A percentile compares a stretch with the other conserved stretches of the same genome.
Conservation (phyloP, 139 green algal genomes). For the Spirogloea muscicola region DNA sequence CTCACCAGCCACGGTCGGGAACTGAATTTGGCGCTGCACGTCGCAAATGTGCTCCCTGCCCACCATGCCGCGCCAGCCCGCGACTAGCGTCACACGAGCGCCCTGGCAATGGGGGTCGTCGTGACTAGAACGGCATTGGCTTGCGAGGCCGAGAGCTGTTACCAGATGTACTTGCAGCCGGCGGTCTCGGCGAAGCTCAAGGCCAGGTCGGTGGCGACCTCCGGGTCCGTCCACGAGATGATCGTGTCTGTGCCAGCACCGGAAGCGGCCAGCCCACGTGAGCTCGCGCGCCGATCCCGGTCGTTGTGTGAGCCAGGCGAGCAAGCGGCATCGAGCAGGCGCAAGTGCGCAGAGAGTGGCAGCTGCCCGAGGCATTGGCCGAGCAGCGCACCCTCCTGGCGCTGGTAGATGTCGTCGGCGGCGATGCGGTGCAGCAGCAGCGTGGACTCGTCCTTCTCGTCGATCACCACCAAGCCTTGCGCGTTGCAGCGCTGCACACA, state of each 20-base stretch:
- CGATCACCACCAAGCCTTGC: constrained; percentile 84
- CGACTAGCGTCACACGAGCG: not conserved
- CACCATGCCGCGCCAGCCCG: not conserved
- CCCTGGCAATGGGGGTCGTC: not conserved
- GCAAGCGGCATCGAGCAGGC: not conserved
- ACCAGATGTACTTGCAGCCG: constrained; percentile 88
- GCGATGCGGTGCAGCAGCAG: constrained; percentile 86
- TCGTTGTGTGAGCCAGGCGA: no score
- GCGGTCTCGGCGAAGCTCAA: constrained; percentile 89
- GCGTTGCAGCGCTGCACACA: constrained; percentile 69
- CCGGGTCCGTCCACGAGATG: constrained; percentile 90
- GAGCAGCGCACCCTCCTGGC: constrained; percentile 57
- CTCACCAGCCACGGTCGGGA: constrained; percentile 32
- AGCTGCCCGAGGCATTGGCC: no score
- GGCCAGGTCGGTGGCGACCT: constrained; percentile 85
- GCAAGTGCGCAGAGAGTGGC: not conserved
- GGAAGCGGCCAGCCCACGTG: no score
- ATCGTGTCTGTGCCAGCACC: constrained; percentile 96
- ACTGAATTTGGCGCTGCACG: constrained; percentile 46
- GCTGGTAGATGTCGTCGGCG: constrained; percentile 76
- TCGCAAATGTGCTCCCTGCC: constrained; percentile 47
- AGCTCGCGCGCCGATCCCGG: no score
- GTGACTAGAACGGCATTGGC: not conserved
- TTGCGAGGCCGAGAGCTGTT: not conserved
- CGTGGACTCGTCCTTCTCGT: constrained; percentile 68